Percentiles rank a stretch among this genome's conserved stretches.
These are phyloP conservation scores for Viridothelium virens DNA, from an alignment of 495 filamentous ascomycete species.

Conservation along the genomic window DNA sequence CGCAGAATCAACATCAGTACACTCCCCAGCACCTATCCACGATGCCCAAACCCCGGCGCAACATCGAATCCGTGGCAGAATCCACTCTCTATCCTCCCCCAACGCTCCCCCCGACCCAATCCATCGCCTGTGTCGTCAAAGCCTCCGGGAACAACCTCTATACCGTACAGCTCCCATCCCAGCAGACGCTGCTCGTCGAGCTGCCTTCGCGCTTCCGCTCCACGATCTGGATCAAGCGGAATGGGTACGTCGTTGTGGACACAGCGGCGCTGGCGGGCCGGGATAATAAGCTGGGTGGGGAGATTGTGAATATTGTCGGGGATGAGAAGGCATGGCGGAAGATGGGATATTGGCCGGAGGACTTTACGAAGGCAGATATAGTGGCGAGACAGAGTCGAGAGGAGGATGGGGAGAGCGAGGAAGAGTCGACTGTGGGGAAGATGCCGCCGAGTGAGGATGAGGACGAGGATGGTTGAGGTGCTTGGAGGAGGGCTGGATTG, in stretches of 20 bases:
- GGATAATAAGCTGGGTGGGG: constrained; percentile 72
- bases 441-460: constrained; percentile 5
- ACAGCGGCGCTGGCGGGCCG: constrained; percentile 56
- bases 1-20: too few relatives aligned
- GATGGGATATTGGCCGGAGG: constrained; percentile 79
- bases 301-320: constrained; percentile 86
- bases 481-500: neutral
- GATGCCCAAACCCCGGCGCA: constrained; percentile 71
- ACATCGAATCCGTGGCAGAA: constrained; percentile 62
- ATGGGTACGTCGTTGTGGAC: constrained; percentile 80
- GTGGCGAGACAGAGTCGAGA: too few relatives aligned
- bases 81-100: constrained; percentile 67
- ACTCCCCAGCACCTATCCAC: neutral
- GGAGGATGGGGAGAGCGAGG: neutral
- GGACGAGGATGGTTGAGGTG: neutral
- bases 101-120: constrained; percentile 54
- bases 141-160: constrained; percentile 85
- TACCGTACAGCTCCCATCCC: constrained; percentile 55
- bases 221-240: constrained; percentile 81
- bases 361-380: constrained; percentile 46
- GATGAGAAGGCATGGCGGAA: constrained; percentile 91
- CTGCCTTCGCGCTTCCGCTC: constrained; percentile 74
- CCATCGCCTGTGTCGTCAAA: constrained; percentile 67
- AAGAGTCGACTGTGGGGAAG: neutral
- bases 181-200: constrained; percentile 61